phyloP scores from a whole-genome alignment of 2,329 filamentous ascomycete species.

The Fusarium concolor region DNA sequence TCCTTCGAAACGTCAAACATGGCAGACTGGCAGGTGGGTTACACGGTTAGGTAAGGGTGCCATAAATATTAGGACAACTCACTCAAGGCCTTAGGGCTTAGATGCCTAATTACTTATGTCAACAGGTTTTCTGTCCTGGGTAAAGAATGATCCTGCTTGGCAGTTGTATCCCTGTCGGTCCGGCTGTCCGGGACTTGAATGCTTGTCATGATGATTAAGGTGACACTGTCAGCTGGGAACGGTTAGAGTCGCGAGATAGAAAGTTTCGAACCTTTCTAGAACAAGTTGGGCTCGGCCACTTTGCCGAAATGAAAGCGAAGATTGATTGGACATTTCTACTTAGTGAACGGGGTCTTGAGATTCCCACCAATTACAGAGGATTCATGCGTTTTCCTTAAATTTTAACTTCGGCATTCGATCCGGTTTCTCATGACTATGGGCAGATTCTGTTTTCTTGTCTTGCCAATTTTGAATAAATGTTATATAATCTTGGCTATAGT shows the following conservation, averaged over 20 bases:
- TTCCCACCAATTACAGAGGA: background rate
- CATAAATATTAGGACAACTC: no score
- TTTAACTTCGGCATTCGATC: background rate
- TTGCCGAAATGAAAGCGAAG: background rate
- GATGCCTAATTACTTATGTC: no score
- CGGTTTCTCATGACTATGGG: background rate
- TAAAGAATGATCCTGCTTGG: no score
- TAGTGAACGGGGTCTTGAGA: accelerated
- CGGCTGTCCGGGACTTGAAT: no score
- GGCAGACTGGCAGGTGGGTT: no score
- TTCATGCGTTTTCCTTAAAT: background rate
- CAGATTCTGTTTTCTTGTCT: background rate
- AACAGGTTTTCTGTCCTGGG: no score
- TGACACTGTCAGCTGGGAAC: background rate
- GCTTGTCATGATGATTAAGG: slow-evolving; percentile 3
- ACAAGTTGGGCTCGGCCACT: background rate
- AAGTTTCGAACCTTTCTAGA: slow-evolving; percentile 1
- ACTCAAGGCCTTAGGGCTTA: no score
- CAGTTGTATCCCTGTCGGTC: background rate
- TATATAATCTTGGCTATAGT: no score
- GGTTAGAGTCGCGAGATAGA: background rate
- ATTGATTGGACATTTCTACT: background rate
- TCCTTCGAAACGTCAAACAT: background rate
- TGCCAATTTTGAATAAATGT: no score
- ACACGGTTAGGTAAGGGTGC: no score